These are phyloP conservation scores for Barbarea vulgaris DNA, from an alignment of 345 rosid species.

Conservation along the genomic window DNA sequence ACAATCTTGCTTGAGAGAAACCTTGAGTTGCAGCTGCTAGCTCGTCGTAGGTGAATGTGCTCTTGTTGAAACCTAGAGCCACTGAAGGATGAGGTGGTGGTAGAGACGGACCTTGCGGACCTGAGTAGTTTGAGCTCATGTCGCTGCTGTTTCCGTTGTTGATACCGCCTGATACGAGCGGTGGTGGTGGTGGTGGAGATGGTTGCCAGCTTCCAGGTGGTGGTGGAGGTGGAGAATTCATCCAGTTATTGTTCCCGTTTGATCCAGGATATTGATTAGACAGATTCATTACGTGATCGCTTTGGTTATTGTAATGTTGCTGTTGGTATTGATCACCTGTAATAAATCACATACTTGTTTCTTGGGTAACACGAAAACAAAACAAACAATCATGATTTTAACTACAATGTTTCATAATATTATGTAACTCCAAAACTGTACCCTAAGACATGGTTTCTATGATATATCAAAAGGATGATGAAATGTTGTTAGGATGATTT, in stretches of 20 bases:
- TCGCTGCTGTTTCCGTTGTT: constrained; percentile 48
- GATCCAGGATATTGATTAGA: constrained; percentile 46
- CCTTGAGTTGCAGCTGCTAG: constrained; percentile 70
- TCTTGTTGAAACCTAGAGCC: constrained; percentile 61
- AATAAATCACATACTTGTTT: not conserved
- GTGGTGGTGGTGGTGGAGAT: constrained; percentile 41
- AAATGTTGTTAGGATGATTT: not conserved
- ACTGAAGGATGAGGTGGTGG: constrained; percentile 68
- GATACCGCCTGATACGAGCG: constrained; percentile 32
- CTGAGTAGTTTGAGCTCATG: constrained; percentile 61
- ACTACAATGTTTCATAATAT: not conserved
- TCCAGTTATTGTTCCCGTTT: constrained; percentile 44
- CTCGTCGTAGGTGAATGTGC: constrained; percentile 73
- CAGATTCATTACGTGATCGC: constrained; percentile 32
- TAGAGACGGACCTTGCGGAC: constrained; percentile 50
- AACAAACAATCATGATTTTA: not conserved
- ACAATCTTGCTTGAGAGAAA: constrained; percentile 59
- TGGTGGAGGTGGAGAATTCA: constrained; percentile 38
- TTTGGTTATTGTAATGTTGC: constrained; percentile 42
- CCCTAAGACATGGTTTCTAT: not conserved
- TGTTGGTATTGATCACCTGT: constrained; percentile 44
- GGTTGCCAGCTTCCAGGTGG: constrained; percentile 51
- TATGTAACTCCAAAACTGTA: not conserved
- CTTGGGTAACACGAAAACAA: constrained; percentile 16
- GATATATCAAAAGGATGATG: not conserved